A percentile compares a stretch with the other conserved stretches of the same genome.
Conservation (phyloP, 148 eudicot species). For the Heliosperma pusillum region DNA sequence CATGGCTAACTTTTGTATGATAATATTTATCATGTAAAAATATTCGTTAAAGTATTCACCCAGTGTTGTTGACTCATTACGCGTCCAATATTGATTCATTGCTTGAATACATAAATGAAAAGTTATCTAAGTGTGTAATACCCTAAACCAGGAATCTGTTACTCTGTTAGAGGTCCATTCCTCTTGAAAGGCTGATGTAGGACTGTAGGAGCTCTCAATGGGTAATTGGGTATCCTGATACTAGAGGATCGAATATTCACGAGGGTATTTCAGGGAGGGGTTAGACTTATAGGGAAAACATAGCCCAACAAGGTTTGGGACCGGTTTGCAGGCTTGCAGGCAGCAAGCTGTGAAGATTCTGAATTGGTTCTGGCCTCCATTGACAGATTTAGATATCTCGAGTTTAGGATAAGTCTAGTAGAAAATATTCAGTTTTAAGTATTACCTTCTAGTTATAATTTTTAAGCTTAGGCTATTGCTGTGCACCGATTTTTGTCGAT, state of each 20-base stretch:
- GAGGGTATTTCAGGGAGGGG: not conserved
- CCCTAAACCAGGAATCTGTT: not conserved
- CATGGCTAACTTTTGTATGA: too few species aligned
- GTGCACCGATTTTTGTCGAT: too few species aligned
- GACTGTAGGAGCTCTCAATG: too few species aligned
- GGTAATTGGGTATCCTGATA: not conserved
- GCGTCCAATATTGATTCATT: not conserved
- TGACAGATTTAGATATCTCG: not conserved
- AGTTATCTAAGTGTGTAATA: not conserved
- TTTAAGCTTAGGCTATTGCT: too few species aligned
- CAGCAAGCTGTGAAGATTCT: too few species aligned
- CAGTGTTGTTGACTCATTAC: too few species aligned
- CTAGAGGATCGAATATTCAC: not conserved
- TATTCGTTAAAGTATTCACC: too few species aligned
- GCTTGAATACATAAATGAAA: not conserved
- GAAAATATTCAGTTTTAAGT: too few species aligned
- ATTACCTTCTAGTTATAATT: too few species aligned
- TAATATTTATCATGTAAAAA: too few species aligned
- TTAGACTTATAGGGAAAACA: too few species aligned
- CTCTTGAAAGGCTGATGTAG: not conserved
- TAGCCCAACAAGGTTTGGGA: not conserved
- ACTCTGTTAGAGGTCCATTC: not conserved
- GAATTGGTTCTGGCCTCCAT: not conserved
- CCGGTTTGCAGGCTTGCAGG: too few species aligned
- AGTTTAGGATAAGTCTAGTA: not conserved